phyloP scores from a whole-genome alignment of 1,284 basidiomycete species.

The Ustilago shanxiensis region DNA sequence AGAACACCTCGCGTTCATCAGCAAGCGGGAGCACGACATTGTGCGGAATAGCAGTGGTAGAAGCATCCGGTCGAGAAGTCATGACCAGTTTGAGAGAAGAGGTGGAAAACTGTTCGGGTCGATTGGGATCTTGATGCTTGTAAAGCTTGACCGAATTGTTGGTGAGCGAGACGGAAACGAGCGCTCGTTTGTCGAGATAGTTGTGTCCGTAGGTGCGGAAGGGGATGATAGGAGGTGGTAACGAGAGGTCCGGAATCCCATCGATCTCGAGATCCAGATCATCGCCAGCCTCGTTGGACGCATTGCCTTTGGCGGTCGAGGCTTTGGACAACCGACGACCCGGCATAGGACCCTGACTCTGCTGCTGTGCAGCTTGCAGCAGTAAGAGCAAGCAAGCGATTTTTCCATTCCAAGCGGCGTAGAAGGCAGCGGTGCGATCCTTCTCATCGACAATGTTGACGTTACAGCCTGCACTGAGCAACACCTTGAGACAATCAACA shows the following conservation, averaged over 20 bases:
- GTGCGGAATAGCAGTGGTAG: conserved; percentile 75
- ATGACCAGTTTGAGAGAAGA: conserved; percentile 94
- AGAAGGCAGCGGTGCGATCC: conserved; percentile 87
- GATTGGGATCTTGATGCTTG: conserved; percentile 64
- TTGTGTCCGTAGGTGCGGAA: conserved; percentile 72
- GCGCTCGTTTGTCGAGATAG: conserved; percentile 82
- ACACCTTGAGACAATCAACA: conserved; percentile 79
- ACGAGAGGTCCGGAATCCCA: conserved; percentile 89
- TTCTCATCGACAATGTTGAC: conserved; percentile 85
- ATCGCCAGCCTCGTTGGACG: conserved; percentile 16
- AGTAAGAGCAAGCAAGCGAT: conserved; percentile 74
- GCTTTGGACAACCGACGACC: conserved; percentile 22
- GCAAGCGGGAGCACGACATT: conserved; percentile 80
- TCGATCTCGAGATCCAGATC: conserved; percentile 75
- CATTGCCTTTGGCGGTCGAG: conserved; percentile 24
- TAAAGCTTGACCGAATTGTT: conserved; percentile 67
- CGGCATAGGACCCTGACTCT: conserved; percentile 2
- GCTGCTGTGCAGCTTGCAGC: conserved; percentile 66
- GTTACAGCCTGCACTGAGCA: conserved; percentile 84
- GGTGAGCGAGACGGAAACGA: conserved; percentile 82
- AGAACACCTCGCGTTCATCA: conserved; percentile 84
- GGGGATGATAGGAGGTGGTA: conserved; percentile 98
- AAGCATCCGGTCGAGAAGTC: conserved; percentile 82
- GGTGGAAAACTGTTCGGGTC: conserved; percentile 70
- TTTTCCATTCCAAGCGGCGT: conserved; percentile 98